Conservation (phyloP, 2,329 filamentous ascomycete genomes). For the Ophiostoma sp. region DNA sequence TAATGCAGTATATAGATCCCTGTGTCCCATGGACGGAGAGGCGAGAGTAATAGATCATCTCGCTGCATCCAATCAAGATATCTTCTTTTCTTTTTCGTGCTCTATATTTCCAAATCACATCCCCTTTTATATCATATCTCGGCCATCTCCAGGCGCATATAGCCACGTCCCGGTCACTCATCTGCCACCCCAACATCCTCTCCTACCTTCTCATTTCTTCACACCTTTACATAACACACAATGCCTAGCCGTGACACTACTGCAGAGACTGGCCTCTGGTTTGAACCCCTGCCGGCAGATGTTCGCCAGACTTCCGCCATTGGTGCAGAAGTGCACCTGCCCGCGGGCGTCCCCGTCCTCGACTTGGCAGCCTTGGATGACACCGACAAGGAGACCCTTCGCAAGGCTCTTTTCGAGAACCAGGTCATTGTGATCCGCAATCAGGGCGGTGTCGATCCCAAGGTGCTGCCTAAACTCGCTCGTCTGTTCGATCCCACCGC, state of each 20-base stretch:
- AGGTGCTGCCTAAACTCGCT: slow-evolving; percentile 20
- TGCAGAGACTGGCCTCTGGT: slow-evolving; percentile 21
- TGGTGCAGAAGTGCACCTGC: slow-evolving; percentile 25
- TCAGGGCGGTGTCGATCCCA: slow-evolving; percentile 23
- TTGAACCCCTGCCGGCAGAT: slow-evolving; percentile 22
- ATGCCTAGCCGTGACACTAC: slow-evolving; percentile 21
- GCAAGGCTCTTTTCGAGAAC: slow-evolving; percentile 24
- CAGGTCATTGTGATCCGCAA: slow-evolving; percentile 26
- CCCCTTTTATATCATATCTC: not conserved
- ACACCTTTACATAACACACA: not conserved
- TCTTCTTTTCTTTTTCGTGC: not conserved
- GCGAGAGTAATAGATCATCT: not conserved
- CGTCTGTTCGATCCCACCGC: slow-evolving; percentile 24
- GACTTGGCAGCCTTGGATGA: slow-evolving; percentile 20
- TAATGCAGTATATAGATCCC: not conserved
- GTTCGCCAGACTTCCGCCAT: slow-evolving; percentile 23
- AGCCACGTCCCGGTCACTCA: not conserved
- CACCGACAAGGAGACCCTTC: slow-evolving; percentile 20
- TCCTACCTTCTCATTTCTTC: not conserved
- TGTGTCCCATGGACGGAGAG: slow-evolving; percentile 4
- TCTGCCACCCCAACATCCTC: no score
- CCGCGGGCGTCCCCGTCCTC: slow-evolving; percentile 13
- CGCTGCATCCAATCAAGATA: not conserved
- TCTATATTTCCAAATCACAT: not conserved
- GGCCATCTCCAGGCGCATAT: slow-evolving; percentile 1